Conservation (phyloP, 768 basidiomycete species). For the Mycena sanguinolenta region DNA sequence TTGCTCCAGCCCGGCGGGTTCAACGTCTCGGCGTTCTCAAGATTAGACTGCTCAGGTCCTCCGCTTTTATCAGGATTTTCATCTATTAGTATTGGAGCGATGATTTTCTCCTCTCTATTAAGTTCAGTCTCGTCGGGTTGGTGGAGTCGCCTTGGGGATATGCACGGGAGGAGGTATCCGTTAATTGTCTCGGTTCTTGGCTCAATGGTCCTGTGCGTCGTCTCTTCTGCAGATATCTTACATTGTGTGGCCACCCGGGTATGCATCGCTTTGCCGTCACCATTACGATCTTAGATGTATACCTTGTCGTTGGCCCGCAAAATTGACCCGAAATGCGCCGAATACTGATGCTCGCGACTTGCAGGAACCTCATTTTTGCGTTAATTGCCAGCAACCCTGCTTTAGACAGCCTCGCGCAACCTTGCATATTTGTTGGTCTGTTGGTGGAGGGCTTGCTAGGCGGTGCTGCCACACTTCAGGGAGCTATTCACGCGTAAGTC, state of each 20-base stretch:
- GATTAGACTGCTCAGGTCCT: conserved; percentile 25
- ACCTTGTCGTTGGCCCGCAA: background rate
- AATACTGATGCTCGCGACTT: background rate
- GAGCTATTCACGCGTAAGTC: conserved; percentile 31
- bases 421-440: conserved; percentile 24
- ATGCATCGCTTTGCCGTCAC: background rate
- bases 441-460: conserved; percentile 31
- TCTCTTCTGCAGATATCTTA: background rate
- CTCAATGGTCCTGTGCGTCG: conserved; percentile 28
- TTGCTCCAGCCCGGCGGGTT: conserved; percentile 19
- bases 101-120: conserved; percentile 24
- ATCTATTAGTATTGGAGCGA: conserved; percentile 23
- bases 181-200: conserved; percentile 32
- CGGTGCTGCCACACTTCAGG: conserved; percentile 29
- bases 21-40: conserved; percentile 3
- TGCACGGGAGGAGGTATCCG: conserved; percentile 31
- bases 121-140: conserved; percentile 28
- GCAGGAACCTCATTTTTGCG: conserved; percentile 29
- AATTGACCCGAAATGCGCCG: background rate
- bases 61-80: conserved; percentile 10
- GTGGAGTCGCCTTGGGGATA: conserved; percentile 32
- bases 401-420: conserved; percentile 25
- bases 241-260: background rate
- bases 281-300: background rate
- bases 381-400: conserved; percentile 19